These are phyloP conservation scores for Aureobasidium melanogenum DNA, from an alignment of 2,329 filamentous ascomycete genomes.

Conservation along the genomic window DNA sequence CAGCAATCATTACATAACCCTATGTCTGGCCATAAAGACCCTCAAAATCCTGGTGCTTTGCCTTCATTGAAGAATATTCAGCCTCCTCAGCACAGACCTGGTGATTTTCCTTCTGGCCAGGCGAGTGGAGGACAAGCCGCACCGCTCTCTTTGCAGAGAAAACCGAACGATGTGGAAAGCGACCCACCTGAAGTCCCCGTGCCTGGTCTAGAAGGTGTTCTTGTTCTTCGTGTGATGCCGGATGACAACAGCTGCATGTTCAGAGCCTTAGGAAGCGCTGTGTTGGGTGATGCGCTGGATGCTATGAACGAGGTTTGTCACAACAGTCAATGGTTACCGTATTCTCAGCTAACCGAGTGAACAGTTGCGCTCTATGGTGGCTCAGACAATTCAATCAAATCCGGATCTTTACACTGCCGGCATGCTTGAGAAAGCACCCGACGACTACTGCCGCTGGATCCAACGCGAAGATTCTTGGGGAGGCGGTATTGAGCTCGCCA, in stretches of 20 bases:
- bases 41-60: slow-evolving; percentile 18
- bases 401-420: slow-evolving; percentile 65
- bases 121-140: slow-evolving; percentile 21
- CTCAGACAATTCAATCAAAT: slow-evolving; percentile 65
- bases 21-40: slow-evolving; percentile 18
- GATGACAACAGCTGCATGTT: slow-evolving; percentile 96
- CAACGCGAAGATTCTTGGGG: slow-evolving; percentile 77
- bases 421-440: slow-evolving; percentile 61
- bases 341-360: background rate
- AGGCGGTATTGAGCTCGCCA: slow-evolving; percentile 80
- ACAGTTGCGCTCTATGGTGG: slow-evolving; percentile 63
- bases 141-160: slow-evolving; percentile 34
- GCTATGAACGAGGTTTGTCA: slow-evolving; percentile 49
- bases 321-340: background rate
- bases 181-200: slow-evolving; percentile 56
- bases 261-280: slow-evolving; percentile 71
- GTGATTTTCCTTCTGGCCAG: slow-evolving; percentile 19
- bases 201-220: slow-evolving; percentile 45
- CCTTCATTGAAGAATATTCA: slow-evolving; percentile 18
- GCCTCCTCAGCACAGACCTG: slow-evolving; percentile 20
- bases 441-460: slow-evolving; percentile 75
- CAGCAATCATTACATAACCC: slow-evolving; percentile 27
- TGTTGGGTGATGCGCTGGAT: slow-evolving; percentile 56
- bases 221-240: slow-evolving; percentile 84
- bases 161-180: slow-evolving; percentile 35